phyloP scores from a whole-genome alignment of 2,329 filamentous ascomycete species.

The Phaeosphaeria sp. region DNA sequence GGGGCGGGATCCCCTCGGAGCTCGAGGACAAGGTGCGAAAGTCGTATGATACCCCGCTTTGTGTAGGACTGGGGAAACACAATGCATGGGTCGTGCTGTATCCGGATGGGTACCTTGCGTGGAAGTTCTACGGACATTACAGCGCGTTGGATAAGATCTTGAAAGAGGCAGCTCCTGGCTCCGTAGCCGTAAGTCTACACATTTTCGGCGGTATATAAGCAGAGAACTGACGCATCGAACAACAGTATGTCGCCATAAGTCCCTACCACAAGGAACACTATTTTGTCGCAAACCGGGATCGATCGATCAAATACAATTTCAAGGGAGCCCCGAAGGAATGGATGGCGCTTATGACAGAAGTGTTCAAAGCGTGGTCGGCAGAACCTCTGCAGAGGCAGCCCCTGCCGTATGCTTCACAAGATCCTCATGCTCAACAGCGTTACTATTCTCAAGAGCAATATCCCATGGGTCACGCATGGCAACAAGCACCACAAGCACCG shows the following conservation, averaged over 20 bases:
- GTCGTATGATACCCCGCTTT: conserved; percentile 37
- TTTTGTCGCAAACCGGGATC: conserved; percentile 41
- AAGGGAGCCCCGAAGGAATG: conserved; percentile 38
- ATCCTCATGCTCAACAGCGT: conserved; percentile 13
- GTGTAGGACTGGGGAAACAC: conserved; percentile 37
- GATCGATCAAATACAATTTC: conserved; percentile 44
- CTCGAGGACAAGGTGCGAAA: conserved; percentile 43
- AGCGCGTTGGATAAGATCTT: conserved; percentile 35
- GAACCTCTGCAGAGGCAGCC: conserved; percentile 30
- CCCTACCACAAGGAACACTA: conserved; percentile 42
- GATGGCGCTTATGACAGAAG: conserved; percentile 43
- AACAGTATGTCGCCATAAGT: conserved; percentile 45
- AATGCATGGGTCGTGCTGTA: conserved; percentile 44
- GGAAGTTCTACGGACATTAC: conserved; percentile 44
- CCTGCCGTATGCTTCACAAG: conserved; percentile 8
- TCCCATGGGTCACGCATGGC: conserved; percentile 5
- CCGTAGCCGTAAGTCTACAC: conserved; percentile 34
- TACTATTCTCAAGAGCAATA: conserved; percentile 8
- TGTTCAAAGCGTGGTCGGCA: conserved; percentile 37
- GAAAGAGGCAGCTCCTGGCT: conserved; percentile 29
- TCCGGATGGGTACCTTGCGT: conserved; percentile 36
- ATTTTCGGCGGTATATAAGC: background rate
- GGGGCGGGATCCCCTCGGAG: conserved; percentile 41
- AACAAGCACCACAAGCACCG: conserved; percentile 4
- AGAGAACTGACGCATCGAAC: background rate